Percentiles rank a stretch among this genome's conserved stretches.
These are phyloP conservation scores for Russula vinacea DNA, from an alignment of 768 basidiomycete species.

Conservation along the genomic window DNA sequence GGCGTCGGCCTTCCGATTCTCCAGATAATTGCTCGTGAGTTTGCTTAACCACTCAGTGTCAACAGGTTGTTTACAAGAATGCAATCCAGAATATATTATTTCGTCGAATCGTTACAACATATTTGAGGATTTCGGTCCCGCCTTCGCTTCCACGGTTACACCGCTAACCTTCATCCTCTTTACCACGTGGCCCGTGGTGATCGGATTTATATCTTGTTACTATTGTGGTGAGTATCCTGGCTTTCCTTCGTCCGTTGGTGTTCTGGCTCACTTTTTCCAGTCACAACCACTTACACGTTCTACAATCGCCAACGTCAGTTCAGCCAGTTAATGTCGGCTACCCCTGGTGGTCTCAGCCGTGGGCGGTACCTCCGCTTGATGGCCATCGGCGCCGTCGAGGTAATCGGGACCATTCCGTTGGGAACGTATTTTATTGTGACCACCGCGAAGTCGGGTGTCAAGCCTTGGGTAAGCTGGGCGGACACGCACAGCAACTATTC, in stretches of 20 bases:
- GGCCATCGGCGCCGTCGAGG: not conserved
- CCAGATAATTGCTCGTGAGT: not conserved
- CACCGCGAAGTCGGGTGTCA: not conserved
- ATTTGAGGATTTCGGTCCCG: slow-evolving; percentile 47
- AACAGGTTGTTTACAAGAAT: not conserved
- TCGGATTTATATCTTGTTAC: slow-evolving; percentile 35
- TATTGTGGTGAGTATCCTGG: slow-evolving; percentile 38
- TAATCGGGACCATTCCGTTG: not conserved
- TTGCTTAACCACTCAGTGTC: not conserved
- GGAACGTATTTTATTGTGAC: not conserved
- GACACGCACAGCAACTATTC: slow-evolving; percentile 50
- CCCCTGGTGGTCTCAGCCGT: not conserved
- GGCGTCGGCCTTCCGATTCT: slow-evolving; percentile 32
- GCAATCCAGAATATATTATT: not conserved
- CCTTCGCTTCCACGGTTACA: slow-evolving; percentile 38
- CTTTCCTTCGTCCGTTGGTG: too few relatives aligned
- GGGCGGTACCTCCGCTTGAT: not conserved
- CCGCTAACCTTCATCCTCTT: slow-evolving; percentile 36
- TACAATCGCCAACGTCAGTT: slow-evolving; percentile 33
- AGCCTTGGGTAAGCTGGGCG: slow-evolving; percentile 44
- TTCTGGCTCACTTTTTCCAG: slow-evolving; percentile 23
- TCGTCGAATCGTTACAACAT: not conserved
- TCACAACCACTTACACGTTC: slow-evolving; percentile 33
- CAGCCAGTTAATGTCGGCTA: slow-evolving; percentile 18
- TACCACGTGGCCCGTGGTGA: slow-evolving; percentile 29